phyloP scores from a whole-genome alignment of 2,329 filamentous ascomycete species.

The Tolypocladium inflatum region DNA sequence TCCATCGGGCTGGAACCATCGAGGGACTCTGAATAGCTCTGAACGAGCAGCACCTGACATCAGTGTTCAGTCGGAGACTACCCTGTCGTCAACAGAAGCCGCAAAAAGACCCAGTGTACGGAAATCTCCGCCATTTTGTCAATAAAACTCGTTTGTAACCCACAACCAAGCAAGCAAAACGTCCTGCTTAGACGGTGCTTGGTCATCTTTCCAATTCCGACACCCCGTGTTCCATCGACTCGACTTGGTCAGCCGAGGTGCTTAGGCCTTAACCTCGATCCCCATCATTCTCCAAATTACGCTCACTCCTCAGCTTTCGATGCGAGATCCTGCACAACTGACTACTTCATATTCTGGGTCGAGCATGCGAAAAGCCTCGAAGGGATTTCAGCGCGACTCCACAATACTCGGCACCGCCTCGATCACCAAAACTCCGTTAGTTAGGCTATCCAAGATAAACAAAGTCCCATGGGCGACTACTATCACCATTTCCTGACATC shows the following conservation, averaged over 20 bases:
- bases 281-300: not conserved
- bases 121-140: not conserved
- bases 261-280: not conserved
- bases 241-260: not conserved
- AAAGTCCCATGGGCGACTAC: slow-evolving; percentile 40
- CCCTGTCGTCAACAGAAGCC: not conserved
- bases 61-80: not conserved
- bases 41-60: not conserved
- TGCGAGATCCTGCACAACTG: not conserved
- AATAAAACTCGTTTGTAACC: too few species aligned
- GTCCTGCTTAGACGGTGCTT: not conserved
- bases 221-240: not conserved
- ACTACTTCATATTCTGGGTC: not conserved
- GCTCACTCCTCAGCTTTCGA: not conserved
- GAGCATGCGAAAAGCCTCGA: not conserved
- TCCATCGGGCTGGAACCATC: not conserved
- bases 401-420: not conserved
- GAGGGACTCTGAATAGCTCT: not conserved
- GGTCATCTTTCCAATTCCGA: not conserved
- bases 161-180: too few species aligned
- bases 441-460: not conserved
- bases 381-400: not conserved
- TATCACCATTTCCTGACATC: slow-evolving; percentile 47
- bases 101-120: too few species aligned
- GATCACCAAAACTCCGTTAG: not conserved